phyloP scores from a whole-genome alignment of 1,284 basidiomycete species.

The Cutaneotrichosporon mucoides region DNA sequence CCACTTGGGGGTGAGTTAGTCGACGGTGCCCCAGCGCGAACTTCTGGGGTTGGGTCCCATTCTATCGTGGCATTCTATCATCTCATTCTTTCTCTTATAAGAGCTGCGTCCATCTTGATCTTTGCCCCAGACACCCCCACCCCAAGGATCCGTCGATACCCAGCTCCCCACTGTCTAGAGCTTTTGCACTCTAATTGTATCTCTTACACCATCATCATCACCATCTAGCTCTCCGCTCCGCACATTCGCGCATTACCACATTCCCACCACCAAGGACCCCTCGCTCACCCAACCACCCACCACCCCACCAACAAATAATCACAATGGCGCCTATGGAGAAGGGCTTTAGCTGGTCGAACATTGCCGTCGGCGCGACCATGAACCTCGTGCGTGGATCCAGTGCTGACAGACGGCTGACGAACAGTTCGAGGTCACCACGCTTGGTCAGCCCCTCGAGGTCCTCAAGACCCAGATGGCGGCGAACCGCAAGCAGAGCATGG shows the following conservation, averaged over 20 bases:
- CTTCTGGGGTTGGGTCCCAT: background rate
- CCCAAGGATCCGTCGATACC: background rate
- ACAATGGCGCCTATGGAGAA: conserved; percentile 63
- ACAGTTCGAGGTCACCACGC: conserved; percentile 74
- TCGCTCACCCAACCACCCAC: background rate
- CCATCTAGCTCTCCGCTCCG: background rate
- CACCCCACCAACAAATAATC: conserved; percentile 4
- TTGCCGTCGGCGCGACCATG: conserved; percentile 96
- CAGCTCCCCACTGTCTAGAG: background rate
- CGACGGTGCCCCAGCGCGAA: background rate
- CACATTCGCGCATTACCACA: background rate
- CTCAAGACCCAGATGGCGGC: conserved; percentile 99
- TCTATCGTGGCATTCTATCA: too few species aligned
- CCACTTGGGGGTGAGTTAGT: too few species aligned
- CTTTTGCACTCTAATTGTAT: background rate
- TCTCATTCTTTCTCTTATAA: background rate
- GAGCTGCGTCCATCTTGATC: background rate
- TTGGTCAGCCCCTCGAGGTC: conserved; percentile 97
- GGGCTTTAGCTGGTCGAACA: conserved; percentile 97
- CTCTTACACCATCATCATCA: background rate
- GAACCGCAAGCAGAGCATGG: conserved; percentile 85
- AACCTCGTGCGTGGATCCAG: conserved; percentile 89
- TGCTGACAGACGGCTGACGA: too few species aligned
- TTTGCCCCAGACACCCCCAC: background rate
- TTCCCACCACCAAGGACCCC: conserved; percentile 12